Evolutionary conservation across 352 stramenopile species (phyloP).

Genomic region (Pythium volutum): DNA sequence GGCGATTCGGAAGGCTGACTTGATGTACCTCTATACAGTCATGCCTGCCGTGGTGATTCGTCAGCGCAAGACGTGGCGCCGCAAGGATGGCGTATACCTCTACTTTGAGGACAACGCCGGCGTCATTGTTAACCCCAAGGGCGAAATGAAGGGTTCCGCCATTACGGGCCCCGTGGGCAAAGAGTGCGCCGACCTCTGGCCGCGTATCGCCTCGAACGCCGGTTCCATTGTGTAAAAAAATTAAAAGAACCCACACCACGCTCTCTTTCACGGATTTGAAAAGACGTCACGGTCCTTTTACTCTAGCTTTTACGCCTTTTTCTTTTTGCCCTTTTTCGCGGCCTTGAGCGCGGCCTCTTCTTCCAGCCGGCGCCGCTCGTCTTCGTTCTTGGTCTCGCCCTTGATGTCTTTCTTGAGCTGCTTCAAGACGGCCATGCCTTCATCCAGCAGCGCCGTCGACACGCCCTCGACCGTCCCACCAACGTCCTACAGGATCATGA

Average conservation of each 20-base stretch:
- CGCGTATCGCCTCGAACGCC: conserved; percentile 99
- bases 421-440: conserved; percentile 53
- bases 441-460: conserved; percentile 53
- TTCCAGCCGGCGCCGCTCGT: conserved; percentile 65
- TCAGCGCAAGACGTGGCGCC: conserved; percentile 99
- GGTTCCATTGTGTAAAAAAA: conserved; percentile 98
- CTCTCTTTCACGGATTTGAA: conserved; percentile 14
- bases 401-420: conserved; percentile 83
- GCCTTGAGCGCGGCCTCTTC: conserved; percentile 73
- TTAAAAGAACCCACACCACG: conserved; percentile 12
- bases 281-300: conserved; percentile 29
- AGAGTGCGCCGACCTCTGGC: conserved; percentile 99
- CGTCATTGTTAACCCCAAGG: conserved; percentile 99
- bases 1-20: not conserved
- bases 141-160: conserved; percentile 99
- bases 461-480: conserved; percentile 45
- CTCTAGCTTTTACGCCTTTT: conserved; percentile 41
- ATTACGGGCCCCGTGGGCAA: conserved; percentile 99
- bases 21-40: conserved; percentile 57
- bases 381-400: conserved; percentile 71
- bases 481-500: conserved; percentile 29
- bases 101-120: conserved; percentile 99
- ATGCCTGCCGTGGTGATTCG: conserved; percentile 99
- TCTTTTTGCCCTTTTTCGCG: conserved; percentile 81
- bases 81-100: conserved; percentile 99